phyloP scores from a whole-genome alignment of 148 eudicot species.

The Dysphania ambrosioides region DNA sequence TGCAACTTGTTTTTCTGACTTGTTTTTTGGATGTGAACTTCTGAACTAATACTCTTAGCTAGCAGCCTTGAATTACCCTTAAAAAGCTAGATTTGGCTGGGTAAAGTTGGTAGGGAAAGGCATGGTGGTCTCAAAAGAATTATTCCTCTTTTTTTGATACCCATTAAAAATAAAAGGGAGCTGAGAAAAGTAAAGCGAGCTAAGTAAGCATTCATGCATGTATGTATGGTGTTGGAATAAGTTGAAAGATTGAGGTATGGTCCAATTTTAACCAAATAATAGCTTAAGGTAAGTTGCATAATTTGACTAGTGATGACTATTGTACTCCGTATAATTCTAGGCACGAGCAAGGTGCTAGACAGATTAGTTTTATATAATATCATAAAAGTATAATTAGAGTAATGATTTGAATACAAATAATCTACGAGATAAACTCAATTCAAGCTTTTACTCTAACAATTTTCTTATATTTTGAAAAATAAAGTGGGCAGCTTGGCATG shows the following conservation, averaged over 20 bases:
- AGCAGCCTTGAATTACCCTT: background rate
- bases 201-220: background rate
- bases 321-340: too few relatives aligned
- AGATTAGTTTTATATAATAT: too few relatives aligned
- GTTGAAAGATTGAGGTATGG: background rate
- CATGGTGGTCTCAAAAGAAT: slow-evolving; percentile 13
- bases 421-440: too few relatives aligned
- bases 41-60: too few relatives aligned
- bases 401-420: too few relatives aligned
- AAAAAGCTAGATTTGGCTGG: background rate
- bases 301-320: background rate
- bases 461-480: too few relatives aligned
- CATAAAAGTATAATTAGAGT: too few relatives aligned
- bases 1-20: background rate
- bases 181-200: background rate
- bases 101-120: background rate
- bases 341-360: too few relatives aligned
- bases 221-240: background rate
- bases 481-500: too few relatives aligned
- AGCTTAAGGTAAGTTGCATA: background rate
- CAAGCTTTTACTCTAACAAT: too few relatives aligned
- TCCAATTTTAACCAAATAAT: background rate
- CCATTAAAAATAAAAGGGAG: slow-evolving; percentile 1
- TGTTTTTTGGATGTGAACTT: background rate
- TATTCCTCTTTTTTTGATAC: slow-evolving; percentile 2